phyloP scores from a whole-genome alignment of 768 basidiomycete species.

The Lentinula lateritia region DNA sequence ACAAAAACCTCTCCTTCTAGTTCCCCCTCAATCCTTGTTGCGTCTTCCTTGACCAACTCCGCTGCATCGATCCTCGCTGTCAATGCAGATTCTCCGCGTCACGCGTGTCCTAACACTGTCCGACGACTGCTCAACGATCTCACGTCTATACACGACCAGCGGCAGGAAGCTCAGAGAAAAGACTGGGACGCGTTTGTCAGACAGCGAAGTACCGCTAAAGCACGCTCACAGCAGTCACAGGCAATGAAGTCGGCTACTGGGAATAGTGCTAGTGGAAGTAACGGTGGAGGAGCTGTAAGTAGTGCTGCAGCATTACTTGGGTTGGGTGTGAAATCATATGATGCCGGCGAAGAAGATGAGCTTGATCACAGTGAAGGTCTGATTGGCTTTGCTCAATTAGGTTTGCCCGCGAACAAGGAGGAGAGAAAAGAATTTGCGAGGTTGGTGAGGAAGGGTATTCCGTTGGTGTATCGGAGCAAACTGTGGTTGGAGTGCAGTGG shows the following conservation, averaged over 20 bases:
- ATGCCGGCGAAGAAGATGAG: conserved; percentile 62
- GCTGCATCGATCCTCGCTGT: conserved; percentile 54
- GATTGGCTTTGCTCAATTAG: conserved; percentile 89
- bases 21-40: conserved; percentile 17
- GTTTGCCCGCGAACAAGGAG: conserved; percentile 67
- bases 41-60: conserved; percentile 22
- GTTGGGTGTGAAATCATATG: conserved; percentile 36
- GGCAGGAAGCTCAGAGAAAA: conserved; percentile 60
- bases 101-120: conserved; percentile 72
- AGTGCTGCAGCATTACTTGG: conserved; percentile 67
- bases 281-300: conserved; percentile 17
- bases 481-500: conserved; percentile 94
- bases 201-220: conserved; percentile 48
- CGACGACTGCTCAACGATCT: conserved; percentile 69
- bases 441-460: conserved; percentile 82
- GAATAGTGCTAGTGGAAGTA: neutral
- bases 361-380: conserved; percentile 77
- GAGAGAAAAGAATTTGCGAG: conserved; percentile 77
- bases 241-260: conserved; percentile 16
- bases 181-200: conserved; percentile 90
- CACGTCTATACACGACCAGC: conserved; percentile 77
- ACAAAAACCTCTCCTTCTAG: neutral
- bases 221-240: conserved; percentile 23
- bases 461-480: conserved; percentile 80
- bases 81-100: conserved; percentile 58